A percentile compares a stretch with the other conserved stretches of the same genome.
Evolutionary conservation across 768 basidiomycete genomes (phyloP).

Genomic region (Glaciozyma martinii): DNA sequence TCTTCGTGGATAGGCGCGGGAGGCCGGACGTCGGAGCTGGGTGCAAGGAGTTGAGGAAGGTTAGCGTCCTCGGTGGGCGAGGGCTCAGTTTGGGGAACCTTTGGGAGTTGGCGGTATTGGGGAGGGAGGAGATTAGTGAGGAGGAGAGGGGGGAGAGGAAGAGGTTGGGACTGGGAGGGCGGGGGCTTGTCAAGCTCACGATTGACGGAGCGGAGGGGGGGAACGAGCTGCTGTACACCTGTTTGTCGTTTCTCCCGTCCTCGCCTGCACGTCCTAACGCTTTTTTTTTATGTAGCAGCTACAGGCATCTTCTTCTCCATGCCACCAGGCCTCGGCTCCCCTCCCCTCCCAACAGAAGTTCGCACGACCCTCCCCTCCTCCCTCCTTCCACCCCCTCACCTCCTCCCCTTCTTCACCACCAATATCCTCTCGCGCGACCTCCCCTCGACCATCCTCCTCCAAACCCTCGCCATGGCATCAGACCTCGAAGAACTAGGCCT

Average conservation of each 20-base stretch:
- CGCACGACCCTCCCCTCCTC: neutral
- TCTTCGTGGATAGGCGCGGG: neutral
- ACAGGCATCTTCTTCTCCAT: neutral
- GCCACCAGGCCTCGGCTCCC: neutral
- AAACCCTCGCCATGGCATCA: neutral
- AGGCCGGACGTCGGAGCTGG: neutral
- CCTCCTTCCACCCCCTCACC: neutral
- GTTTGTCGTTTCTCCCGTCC: too few relatives aligned
- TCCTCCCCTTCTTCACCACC: neutral
- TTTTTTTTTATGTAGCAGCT: neutral
- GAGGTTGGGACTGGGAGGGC: neutral
- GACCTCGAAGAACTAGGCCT: conserved; percentile 5
- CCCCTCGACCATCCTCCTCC: conserved; percentile 3
- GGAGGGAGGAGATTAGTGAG: neutral
- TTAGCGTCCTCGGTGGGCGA: neutral
- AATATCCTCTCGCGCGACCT: neutral
- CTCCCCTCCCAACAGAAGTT: neutral
- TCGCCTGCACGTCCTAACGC: neutral
- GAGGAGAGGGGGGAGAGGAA: neutral
- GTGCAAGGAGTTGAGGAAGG: neutral
- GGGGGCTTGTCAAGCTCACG: neutral
- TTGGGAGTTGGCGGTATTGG: conserved; percentile 7
- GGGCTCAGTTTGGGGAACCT: neutral
- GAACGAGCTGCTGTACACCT: too few relatives aligned
- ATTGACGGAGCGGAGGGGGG: neutral